These are phyloP conservation scores for Rhodomyrtus tomentosa DNA, from an alignment of 345 rosid genomes.

Conservation along the genomic window DNA sequence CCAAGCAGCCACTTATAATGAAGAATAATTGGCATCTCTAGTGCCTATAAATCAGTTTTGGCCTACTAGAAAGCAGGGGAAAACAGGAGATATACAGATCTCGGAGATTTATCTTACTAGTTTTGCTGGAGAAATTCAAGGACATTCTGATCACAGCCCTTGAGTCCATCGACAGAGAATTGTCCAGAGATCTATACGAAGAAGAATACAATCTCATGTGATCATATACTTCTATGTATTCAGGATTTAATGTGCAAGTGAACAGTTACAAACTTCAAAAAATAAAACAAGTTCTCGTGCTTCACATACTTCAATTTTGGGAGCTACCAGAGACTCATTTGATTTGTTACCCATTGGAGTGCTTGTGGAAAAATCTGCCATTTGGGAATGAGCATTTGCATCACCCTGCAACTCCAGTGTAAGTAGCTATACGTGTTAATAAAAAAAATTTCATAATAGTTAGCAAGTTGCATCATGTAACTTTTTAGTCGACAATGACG, in stretches of 20 bases:
- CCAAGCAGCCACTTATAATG: background rate
- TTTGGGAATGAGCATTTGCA: conserved; percentile 21
- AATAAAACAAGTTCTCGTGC: background rate
- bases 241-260: background rate
- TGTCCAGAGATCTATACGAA: conserved; percentile 34
- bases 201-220: background rate
- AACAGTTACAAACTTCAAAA: background rate
- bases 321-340: conserved; percentile 15
- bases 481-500: background rate
- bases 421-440: background rate
- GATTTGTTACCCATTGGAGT: conserved; percentile 23
- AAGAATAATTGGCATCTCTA: background rate
- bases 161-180: conserved; percentile 39
- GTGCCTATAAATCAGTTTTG: background rate
- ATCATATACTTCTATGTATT: background rate
- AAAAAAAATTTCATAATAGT: background rate
- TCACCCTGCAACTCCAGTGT: conserved; percentile 23
- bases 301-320: conserved; percentile 38
- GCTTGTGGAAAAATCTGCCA: conserved; percentile 19
- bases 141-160: conserved; percentile 65
- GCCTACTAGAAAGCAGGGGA: background rate
- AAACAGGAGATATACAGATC: background rate
- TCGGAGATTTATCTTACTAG: conserved; percentile 38
- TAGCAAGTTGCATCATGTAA: background rate
- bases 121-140: conserved; percentile 65